Percentiles rank a stretch among this genome's conserved stretches.
Evolutionary conservation across 768 basidiomycete genomes (phyloP).

Genomic region (Kwoniella dendrophila): DNA sequence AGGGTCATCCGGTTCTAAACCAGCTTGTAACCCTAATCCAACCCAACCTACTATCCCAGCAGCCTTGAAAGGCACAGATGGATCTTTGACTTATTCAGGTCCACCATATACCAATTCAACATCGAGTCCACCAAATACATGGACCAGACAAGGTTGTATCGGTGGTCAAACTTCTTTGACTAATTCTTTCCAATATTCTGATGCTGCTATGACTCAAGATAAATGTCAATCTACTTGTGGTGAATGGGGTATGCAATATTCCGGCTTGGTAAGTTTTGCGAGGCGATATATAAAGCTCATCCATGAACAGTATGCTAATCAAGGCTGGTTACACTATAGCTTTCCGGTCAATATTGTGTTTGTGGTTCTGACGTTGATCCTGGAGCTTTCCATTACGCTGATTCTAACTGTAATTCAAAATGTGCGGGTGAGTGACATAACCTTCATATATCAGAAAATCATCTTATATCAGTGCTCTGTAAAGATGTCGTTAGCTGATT

Average conservation of each 20-base stretch:
- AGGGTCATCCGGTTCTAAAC: slow-evolving; percentile 30
- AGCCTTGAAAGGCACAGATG: slow-evolving; percentile 17
- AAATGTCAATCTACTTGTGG: slow-evolving; percentile 22
- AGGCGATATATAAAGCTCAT: too few species aligned
- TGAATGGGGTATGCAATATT: slow-evolving; percentile 22
- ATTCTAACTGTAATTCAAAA: slow-evolving; percentile 14
- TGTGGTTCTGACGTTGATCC: slow-evolving; percentile 16
- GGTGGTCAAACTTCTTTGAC: slow-evolving; percentile 10
- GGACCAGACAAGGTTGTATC: slow-evolving; percentile 20
- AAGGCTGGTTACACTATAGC: background rate
- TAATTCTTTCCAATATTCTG: slow-evolving; percentile 19
- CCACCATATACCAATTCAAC: background rate
- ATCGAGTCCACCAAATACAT: slow-evolving; percentile 8
- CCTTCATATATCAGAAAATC: too few species aligned
- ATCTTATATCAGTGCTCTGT: too few species aligned
- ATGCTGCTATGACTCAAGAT: slow-evolving; percentile 22
- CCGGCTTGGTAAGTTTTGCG: slow-evolving; percentile 15
- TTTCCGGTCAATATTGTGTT: slow-evolving; percentile 22
- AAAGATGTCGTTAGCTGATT: too few species aligned
- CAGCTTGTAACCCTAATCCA: slow-evolving; percentile 13
- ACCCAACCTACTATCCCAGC: slow-evolving; percentile 5
- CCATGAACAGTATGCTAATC: too few species aligned
- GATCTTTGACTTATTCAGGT: slow-evolving; percentile 16
- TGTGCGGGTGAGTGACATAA: too few species aligned
- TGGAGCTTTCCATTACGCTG: slow-evolving; percentile 9